A percentile compares a stretch with the other conserved stretches of the same genome.
Conservation (phyloP, 352 stramenopile genomes). For the Globisporangium viniferum region DNA sequence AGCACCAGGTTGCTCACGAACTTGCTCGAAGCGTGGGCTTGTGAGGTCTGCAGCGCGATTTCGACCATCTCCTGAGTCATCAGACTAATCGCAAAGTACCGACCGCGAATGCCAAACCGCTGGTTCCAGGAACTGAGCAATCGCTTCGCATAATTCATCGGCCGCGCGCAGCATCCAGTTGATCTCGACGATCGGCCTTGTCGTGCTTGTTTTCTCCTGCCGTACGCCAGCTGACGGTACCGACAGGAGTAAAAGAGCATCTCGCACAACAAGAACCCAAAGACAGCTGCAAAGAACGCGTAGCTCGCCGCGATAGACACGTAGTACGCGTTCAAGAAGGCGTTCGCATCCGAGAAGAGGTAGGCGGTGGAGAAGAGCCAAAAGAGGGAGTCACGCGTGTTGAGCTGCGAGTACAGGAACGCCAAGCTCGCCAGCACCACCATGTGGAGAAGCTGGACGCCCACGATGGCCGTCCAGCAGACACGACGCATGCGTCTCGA, state of each 20-base stretch:
- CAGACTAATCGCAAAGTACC: conserved; percentile 10
- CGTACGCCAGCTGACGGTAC: conserved; percentile 9
- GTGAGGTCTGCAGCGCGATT: conserved; percentile 9
- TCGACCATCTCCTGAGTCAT: conserved; percentile 10
- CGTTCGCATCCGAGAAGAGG: conserved; percentile 6
- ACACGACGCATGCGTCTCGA: not conserved
- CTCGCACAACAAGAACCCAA: not conserved
- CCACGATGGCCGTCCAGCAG: conserved; percentile 9
- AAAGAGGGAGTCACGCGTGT: conserved; percentile 2
- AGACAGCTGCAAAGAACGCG: conserved; percentile 3
- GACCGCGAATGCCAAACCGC: conserved; percentile 9
- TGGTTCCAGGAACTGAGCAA: conserved; percentile 4
- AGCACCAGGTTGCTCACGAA: conserved; percentile 14
- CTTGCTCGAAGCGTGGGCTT: conserved; percentile 15
- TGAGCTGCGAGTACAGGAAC: conserved; percentile 6
- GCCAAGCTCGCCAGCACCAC: not conserved
- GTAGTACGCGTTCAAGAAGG: not conserved
- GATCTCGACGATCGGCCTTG: not conserved
- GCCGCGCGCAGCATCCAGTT: not conserved
- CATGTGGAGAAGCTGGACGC: conserved; percentile 9
- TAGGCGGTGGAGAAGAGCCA: conserved; percentile 12
- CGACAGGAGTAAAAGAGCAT: conserved; percentile 12
- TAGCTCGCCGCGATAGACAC: not conserved
- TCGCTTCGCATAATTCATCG: not conserved
- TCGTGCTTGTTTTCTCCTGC: not conserved